phyloP scores from a whole-genome alignment of 2,329 filamentous ascomycete species.

The Fusarium sp. region DNA sequence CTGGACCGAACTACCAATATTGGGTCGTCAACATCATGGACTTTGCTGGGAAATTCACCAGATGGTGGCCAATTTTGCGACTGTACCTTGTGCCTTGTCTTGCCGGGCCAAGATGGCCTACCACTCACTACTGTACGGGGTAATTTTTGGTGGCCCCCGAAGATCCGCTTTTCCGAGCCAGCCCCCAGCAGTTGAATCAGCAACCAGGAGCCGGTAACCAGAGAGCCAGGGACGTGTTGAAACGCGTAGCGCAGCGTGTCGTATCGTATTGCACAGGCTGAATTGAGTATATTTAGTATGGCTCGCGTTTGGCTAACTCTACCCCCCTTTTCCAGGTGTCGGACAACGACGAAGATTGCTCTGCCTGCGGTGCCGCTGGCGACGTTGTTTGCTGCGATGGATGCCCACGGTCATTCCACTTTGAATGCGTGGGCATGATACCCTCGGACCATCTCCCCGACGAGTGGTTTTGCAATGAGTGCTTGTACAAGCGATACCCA shows the following conservation, averaged over 20 bases:
- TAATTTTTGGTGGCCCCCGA: conserved; percentile 44
- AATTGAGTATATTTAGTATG: not conserved
- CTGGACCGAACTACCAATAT: not conserved
- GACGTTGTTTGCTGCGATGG: conserved; percentile 94
- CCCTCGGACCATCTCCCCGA: conserved; percentile 74
- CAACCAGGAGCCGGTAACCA: conserved; percentile 10
- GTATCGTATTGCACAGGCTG: not conserved
- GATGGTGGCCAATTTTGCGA: conserved; percentile 36
- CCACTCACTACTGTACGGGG: conserved; percentile 29
- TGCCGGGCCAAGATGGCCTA: conserved; percentile 6
- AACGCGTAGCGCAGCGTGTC: conserved; percentile 34
- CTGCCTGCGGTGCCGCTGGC: conserved; percentile 84
- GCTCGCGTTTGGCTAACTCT: conserved; percentile 48
- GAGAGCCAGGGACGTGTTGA: conserved; percentile 15
- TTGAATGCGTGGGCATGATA: conserved; percentile 86
- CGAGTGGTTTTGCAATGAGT: conserved; percentile 88
- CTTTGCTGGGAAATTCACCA: conserved; percentile 16
- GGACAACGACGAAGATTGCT: conserved; percentile 92
- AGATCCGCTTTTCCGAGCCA: conserved; percentile 46
- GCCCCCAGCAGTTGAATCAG: conserved; percentile 33
- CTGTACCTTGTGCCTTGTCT: conserved; percentile 12
- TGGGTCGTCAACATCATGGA: conserved; percentile 4
- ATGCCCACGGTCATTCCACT: conserved; percentile 90
- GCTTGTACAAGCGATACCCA: conserved; percentile 64
- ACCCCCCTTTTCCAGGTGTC: conserved; percentile 45